Conservation (phyloP, 2,329 filamentous ascomycete species). For the Alternaria sp. region DNA sequence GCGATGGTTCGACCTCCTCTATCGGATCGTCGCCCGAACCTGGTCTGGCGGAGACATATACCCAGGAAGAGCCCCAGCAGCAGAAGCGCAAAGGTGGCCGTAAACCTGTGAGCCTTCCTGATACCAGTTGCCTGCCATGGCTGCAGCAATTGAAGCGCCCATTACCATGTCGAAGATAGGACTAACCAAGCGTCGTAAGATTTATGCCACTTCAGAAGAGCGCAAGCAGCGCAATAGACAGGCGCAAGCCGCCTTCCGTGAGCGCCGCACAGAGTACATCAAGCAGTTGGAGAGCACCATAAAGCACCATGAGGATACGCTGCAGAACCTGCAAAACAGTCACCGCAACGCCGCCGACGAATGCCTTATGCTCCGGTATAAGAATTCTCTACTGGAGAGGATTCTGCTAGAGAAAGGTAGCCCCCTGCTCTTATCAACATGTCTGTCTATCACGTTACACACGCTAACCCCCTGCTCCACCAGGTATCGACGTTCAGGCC, state of each 20-base stretch:
- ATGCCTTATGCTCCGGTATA: conserved; percentile 97
- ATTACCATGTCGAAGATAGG: conserved; percentile 46
- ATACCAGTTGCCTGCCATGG: conserved; percentile 33
- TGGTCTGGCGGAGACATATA: conserved; percentile 53
- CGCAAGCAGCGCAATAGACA: conserved; percentile 97
- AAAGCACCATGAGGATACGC: conserved; percentile 92
- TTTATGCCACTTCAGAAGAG: conserved; percentile 98
- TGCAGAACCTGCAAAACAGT: conserved; percentile 90
- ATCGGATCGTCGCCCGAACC: conserved; percentile 60
- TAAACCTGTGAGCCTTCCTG: conserved; percentile 78
- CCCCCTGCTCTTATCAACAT: conserved; percentile 11
- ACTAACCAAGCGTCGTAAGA: conserved; percentile 67
- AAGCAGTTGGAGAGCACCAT: conserved; percentile 98
- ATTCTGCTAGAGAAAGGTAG: conserved; percentile 95
- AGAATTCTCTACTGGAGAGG: conserved; percentile 94
- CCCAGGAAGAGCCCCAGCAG: conserved; percentile 57
- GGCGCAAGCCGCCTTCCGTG: conserved; percentile 95
- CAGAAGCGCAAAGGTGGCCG: conserved; percentile 97
- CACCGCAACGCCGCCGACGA: conserved; percentile 95
- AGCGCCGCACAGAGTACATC: conserved; percentile 97
- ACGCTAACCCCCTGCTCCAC: conserved; percentile 31
- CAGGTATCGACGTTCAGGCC: conserved; percentile 95
- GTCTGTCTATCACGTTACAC: conserved; percentile 8
- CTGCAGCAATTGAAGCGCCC: conserved; percentile 33
- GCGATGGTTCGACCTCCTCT: conserved; percentile 58